Base-by-base conservation (phyloP, 257 asterid genomes). In the Sherardia arvensis region DNA sequence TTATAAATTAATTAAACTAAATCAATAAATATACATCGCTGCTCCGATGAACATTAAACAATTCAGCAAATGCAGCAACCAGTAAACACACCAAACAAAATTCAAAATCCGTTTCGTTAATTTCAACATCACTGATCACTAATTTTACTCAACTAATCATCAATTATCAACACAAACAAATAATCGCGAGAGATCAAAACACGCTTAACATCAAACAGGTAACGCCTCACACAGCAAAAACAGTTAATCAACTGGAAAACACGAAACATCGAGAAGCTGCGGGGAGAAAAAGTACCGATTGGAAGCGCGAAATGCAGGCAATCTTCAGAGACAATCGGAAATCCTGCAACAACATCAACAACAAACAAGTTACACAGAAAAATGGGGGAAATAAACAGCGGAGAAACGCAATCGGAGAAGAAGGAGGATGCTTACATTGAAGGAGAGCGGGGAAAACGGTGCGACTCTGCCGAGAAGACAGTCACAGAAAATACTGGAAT, bases 241-340 rank as follows among this genome's bases (percentile, higher is more conserved):
- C 20, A 33, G 15, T 58, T 0, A 55, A 54, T 28, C 25, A 43
- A 10, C 26, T 12, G 29, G 34, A 66, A 25, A n/a, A 11, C 0
- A 70, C 45, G 21, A 59, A 38, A 5, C 9, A 17, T 32, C 21
- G 27, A 29, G 48, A 76, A 49, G 69, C 17, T 57, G 67, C 36
- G 36, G 27, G 54, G 11, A 29, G 28, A 33, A 48, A n/a, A 33
- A 71, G 20, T 69, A 78, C 80, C 80, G 69, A 74, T 68, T 73
- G 69, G 76, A 66, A 40, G 48, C 48, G 66, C 4, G 48, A 53
- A 64, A 78, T 58, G 67, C 20, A 15, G 28, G 73, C 32, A 78
- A 74, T 64, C 56, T 66, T 49, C 67, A 53, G 23, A 34, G 22
- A 18, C 14, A 48, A n/a, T 66, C 30, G 26, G n/a, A 28, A 69